Evolutionary conservation across 495 filamentous ascomycete species (phyloP).

Genomic region (Aspergillus sclerotiicarbonarius): DNA sequence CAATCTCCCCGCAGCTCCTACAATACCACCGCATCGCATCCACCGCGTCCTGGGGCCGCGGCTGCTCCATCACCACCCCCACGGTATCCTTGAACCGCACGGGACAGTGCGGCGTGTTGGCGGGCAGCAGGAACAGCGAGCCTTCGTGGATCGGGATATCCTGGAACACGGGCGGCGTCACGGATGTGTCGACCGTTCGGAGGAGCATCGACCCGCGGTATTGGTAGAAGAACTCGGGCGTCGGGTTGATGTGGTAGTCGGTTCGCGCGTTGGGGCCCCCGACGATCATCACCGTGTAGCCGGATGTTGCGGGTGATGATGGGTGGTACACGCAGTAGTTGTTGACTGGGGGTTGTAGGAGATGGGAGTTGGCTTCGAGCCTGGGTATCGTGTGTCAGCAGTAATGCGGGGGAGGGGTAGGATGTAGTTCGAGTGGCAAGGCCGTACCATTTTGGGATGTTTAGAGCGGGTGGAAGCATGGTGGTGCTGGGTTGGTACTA

Average conservation of each 20-base stretch:
- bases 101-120: conserved; percentile 83
- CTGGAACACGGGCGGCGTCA: conserved; percentile 56
- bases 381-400: conserved; percentile 43
- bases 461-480: conserved; percentile 54
- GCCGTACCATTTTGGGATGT: conserved; percentile 80
- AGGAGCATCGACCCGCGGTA: conserved; percentile 90
- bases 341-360: conserved; percentile 92
- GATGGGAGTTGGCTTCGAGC: conserved; percentile 88
- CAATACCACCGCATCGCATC: conserved; percentile 91
- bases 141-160: conserved; percentile 91
- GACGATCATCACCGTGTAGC: conserved; percentile 69
- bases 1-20: conserved; percentile 60
- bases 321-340: conserved; percentile 93
- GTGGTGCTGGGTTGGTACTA: conserved; percentile 3
- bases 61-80: conserved; percentile 89
- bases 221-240: conserved; percentile 97
- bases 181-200: conserved; percentile 72
- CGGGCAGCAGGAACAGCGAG: conserved; percentile 89
- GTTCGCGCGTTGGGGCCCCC: conserved; percentile 95
- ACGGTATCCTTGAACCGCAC: conserved; percentile 68
- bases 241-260: conserved; percentile 98
- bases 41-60: conserved; percentile 62
- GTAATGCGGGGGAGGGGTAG: conserved; percentile 24
- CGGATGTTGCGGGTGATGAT: conserved; percentile 38
- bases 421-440: conserved; percentile 1